Percentiles rank a stretch among this genome's conserved stretches.
phyloP scores from a whole-genome alignment of 129 eudicot genomes.

The Rutidosis leptorrhynchoides region DNA sequence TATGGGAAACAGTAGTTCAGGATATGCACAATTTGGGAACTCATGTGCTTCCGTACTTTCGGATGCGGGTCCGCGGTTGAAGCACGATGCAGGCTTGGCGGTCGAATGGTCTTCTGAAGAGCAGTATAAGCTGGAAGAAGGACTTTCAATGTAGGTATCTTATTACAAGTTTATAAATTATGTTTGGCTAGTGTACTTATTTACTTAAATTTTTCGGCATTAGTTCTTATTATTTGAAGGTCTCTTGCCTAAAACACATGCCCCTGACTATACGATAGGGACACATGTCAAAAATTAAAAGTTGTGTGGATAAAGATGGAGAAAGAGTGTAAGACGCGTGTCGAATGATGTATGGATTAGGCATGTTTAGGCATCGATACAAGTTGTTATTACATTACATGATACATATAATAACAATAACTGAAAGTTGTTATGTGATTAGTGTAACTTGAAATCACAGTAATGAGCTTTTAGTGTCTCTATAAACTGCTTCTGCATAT shows the following conservation, averaged over 20 bases:
- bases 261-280: not conserved
- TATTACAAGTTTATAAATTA: conserved; percentile 24
- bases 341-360: not conserved
- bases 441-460: not conserved
- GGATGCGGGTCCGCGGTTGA: conserved; percentile 59
- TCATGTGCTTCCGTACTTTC: conserved; percentile 44
- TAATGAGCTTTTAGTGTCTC: not conserved
- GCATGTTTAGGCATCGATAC: not conserved
- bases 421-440: not conserved
- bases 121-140: conserved; percentile 81
- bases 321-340: not conserved
- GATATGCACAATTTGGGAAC: conserved; percentile 31
- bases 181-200: not conserved
- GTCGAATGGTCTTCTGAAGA: conserved; percentile 88
- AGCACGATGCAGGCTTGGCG: conserved; percentile 66
- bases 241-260: not conserved
- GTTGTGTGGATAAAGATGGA: not conserved
- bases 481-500: not conserved
- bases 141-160: conserved; percentile 68
- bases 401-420: too few species aligned
- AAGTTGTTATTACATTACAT: too few species aligned
- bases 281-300: too few species aligned
- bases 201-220: not conserved
- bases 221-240: not conserved
- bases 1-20: conserved; percentile 33